Base-by-base conservation (phyloP, 2,329 filamentous ascomycete genomes). In the Microascus cirrosus region DNA sequence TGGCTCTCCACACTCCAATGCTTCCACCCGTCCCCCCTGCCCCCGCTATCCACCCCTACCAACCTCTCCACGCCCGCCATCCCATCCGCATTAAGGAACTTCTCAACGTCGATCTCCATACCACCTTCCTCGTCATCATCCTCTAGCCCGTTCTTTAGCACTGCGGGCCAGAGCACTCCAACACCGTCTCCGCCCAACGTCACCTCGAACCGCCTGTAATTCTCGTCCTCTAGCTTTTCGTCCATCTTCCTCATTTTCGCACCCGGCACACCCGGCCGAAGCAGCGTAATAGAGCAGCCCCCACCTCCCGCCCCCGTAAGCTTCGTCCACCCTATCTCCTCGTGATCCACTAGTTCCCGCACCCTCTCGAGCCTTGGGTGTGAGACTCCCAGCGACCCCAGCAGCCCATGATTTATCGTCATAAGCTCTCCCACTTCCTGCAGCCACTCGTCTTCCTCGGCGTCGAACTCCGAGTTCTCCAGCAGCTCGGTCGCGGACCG, bases 321-420 rank as follows among this genome's bases (percentile, higher is more conserved):
- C 71, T 99, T 99, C 13, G 94, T 96, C 92, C 92, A 99, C 34
- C 94, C 94, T 58, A 96, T 88, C 48, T 87, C 88, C 59, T 90
- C 83, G 64, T 94, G 85, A 63, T 99, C 93, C 54, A 95, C 87
- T 28, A 99, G 77, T 72, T 96, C 93, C 61, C 94, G 85, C 64
- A 99, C 85, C 35, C 93, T 84, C 73, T 99, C 94, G 28, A 99
- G 79, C 53, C 91, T 86, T 1, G 94, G 95, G 70, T 99, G 94
- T 1, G 92, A 97, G 32, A 97, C 94, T 8, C 94, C 94, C 2
- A 99, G 77, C 1, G 91, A 87, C n/a, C 90, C 86, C 24, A 99
- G 78, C 52, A 97, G 79, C 25, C 93, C 94, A 69, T 99, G 94
- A 68, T 99, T 99, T 65, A 99, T 86, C 15, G 85, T 86, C 78